Evolutionary conservation across 805 yeast species (phyloP).

Genomic region (Wickerhamomyces queroliae): DNA sequence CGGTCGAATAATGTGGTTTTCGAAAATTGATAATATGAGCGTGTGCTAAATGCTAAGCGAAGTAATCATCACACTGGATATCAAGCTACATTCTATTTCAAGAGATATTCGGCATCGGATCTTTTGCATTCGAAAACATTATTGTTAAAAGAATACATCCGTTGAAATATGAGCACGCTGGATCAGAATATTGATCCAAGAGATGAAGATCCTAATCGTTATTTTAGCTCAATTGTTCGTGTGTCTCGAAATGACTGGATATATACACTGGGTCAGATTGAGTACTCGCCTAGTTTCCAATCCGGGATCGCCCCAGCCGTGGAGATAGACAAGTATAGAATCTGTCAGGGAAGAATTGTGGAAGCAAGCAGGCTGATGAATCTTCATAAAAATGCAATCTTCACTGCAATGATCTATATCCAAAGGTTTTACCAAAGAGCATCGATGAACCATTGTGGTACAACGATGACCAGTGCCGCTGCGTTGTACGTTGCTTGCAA

Average conservation of each 20-base stretch:
- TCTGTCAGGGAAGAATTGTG: neutral
- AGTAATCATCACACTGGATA: no score
- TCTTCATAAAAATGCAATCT: conserved; percentile 1
- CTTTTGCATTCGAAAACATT: no score
- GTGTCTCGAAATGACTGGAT: neutral
- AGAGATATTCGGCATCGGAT: no score
- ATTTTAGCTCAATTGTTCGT: neutral
- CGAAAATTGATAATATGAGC: no score
- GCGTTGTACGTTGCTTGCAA: conserved; percentile 14
- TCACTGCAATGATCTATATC: conserved; percentile 10
- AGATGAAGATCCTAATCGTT: neutral
- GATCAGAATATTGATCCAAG: neutral
- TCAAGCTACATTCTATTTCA: no score
- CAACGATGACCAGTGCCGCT: conserved; percentile 1
- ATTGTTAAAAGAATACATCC: no score
- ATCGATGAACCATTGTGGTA: neutral
- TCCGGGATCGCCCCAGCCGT: neutral
- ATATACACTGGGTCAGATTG: neutral
- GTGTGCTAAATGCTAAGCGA: no score
- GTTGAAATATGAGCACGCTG: neutral
- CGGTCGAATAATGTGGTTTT: no score
- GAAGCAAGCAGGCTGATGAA: neutral
- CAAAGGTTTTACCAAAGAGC: conserved; percentile 16
- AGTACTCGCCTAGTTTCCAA: neutral
- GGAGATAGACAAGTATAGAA: neutral